Base-by-base conservation (phyloP, 352 stramenopile genomes). In the Phytopythium mirpurense region DNA sequence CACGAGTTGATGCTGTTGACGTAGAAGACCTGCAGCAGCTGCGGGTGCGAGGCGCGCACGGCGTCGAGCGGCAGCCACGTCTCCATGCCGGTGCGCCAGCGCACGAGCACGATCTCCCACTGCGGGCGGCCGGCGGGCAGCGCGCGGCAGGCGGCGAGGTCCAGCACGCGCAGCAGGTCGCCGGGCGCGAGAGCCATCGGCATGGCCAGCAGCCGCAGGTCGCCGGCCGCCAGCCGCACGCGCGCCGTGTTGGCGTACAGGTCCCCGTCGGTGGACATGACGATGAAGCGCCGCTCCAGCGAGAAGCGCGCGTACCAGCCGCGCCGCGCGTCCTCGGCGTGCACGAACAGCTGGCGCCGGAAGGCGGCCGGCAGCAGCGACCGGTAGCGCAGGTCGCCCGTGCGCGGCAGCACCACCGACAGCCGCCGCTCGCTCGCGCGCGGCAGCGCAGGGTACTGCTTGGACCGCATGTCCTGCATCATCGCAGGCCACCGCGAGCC, bases 1-100 rank as follows among this genome's bases (percentile, higher is more conserved):
- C 80, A 91, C 35, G 80, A 91, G 56, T 91, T 91, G 57, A 88
- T 72, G 26, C 60, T 83, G 50, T 81, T 87, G 40, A 89, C 78
- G 46, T 87, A 91, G 54, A 91, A 88, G 50, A 81, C 72, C 50
- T 91, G 77, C 43, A 91, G 55, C 42, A 88, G 48, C 11, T 75
- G 54, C 16, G 65, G 34, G 8, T 72, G 65, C 26, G 63, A 66
- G 24, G 62, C 44, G 42, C 79, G 67, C 52, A 87, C 66, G 27
- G 86, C 61, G 44, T 88, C 76, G 6, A 86, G 60, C 5, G 80
- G 69, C 18, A 91, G 60, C 80, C 80, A 91, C 27, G 80, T 80
- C 54, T 86, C 67, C 62, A 78, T 71, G 16, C 63, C 65, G 63
- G 69, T 86, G 54, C 74, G 67, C 80, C 80, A 91, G 19, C 76